Percentiles rank a stretch among this genome's conserved stretches.
These are phyloP conservation scores for Penicillium olsonii DNA, from an alignment of 2,329 filamentous ascomycete genomes.

Conservation along the genomic window DNA sequence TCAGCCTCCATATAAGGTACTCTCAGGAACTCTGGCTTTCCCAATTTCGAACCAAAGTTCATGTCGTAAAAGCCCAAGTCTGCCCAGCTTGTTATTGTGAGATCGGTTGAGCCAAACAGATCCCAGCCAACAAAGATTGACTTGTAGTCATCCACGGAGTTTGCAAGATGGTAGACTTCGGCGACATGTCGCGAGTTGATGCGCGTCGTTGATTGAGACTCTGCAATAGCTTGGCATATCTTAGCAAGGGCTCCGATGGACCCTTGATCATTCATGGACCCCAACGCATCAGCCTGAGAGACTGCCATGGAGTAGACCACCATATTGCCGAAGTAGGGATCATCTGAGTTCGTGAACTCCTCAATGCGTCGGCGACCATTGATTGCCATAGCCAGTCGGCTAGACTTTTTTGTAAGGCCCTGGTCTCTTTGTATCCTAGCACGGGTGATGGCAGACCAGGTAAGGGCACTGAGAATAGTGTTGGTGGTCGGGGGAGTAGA, in stretches of 20 bases:
- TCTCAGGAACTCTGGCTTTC: slow-evolving; percentile 4
- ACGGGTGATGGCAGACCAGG: slow-evolving; percentile 16
- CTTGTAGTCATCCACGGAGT: not conserved
- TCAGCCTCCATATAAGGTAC: slow-evolving; percentile 14
- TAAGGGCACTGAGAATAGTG: slow-evolving; percentile 10
- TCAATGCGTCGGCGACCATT: not conserved
- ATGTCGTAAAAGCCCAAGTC: slow-evolving; percentile 9
- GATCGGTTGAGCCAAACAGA: slow-evolving; percentile 12
- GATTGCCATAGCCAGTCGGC: not conserved
- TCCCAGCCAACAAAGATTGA: slow-evolving; percentile 13
- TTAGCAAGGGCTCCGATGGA: not conserved
- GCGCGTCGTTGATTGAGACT: not conserved
- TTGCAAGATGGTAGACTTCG: slow-evolving; percentile 6
- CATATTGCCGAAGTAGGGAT: not conserved
- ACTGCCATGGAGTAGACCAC: not conserved
- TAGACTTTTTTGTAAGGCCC: not conserved
- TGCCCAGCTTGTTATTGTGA: slow-evolving; percentile 16
- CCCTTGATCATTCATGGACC: not conserved
- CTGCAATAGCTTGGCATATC: not conserved
- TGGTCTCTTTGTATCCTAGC: not conserved
- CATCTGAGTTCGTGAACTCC: not conserved
- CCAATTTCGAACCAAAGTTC: slow-evolving; percentile 10
- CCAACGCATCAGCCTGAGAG: not conserved
- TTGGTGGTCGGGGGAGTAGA: slow-evolving; percentile 4
- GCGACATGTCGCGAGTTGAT: slow-evolving; percentile 5